A percentile compares a stretch with the other conserved stretches of the same genome.
These are phyloP conservation scores for Lepiota brunneoincarnata DNA, from an alignment of 768 basidiomycete species.

Conservation along the genomic window DNA sequence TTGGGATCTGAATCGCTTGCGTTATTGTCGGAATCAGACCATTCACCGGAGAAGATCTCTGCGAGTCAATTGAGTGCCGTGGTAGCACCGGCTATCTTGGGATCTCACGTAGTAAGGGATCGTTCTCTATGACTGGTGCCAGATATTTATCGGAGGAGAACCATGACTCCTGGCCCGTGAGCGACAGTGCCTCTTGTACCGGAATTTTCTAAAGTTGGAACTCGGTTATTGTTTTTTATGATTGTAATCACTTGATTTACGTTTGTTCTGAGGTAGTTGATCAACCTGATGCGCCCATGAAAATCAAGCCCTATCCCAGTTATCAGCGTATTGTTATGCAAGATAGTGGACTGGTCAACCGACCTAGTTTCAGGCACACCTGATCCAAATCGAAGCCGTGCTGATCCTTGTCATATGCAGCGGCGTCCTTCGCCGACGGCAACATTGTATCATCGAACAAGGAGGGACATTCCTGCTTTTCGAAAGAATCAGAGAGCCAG, in stretches of 20 bases:
- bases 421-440: constrained; percentile 53
- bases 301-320: constrained; percentile 62
- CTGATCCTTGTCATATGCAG: constrained; percentile 56
- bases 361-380: constrained; percentile 52
- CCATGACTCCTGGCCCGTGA: constrained; percentile 60
- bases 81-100: neutral
- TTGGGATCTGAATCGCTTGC: constrained; percentile 26
- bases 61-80: constrained; percentile 7
- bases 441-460: constrained; percentile 72
- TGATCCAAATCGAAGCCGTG: constrained; percentile 65
- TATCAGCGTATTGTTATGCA: neutral
- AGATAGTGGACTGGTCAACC: constrained; percentile 21
- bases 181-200: constrained; percentile 36
- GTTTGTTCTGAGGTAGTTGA: constrained; percentile 84
- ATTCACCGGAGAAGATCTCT: constrained; percentile 64
- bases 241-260: constrained; percentile 32
- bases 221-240: constrained; percentile 6
- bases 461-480: constrained; percentile 56
- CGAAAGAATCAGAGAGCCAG: constrained; percentile 70
- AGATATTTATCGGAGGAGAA: constrained; percentile 79
- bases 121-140: constrained; percentile 78
- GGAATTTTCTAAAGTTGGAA: constrained; percentile 47
- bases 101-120: constrained; percentile 82
- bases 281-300: constrained; percentile 73
- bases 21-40: constrained; percentile 71